Base-by-base conservation (phyloP, 2,329 filamentous ascomycete species). In the Pseudogymnoascus sp. region DNA sequence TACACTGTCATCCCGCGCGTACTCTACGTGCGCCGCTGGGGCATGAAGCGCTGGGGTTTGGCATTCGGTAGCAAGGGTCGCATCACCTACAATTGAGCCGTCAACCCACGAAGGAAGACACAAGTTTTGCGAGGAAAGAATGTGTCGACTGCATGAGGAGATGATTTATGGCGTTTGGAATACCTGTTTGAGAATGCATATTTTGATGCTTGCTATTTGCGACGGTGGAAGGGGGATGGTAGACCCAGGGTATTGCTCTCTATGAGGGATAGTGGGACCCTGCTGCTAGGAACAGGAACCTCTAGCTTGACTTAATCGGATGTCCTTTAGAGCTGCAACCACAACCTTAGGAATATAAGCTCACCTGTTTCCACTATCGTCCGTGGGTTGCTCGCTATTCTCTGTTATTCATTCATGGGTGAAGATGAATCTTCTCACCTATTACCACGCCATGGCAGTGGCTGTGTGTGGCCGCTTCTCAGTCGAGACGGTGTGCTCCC, bases 1-100 rank as follows among this genome's bases (percentile, higher is more conserved):
- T 66, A 66, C 58, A 66, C 64, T 36, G 12, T 66, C 37, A 66
- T 66, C 58, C 64, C 64, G 20, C 30, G 47, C n/a, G 63, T 66
- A 3, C 64, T 66, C 12, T 66, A 66, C 57, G 60, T 66, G 35
- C 64, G 63, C 50, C 64, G 64, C 62, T 66, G 64, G 64, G 64
- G 64, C 9, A 20, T 65, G 53, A 66, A 64, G 60, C 62, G 62
- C 8, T 66, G 63, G 63, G 36, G 64, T 20, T 38, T 66, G 59
- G 57, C 61, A 11, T 65, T 66, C 36, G 64, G 64, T 35, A 63
- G 60, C 47, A 62, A 53, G 25, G 64, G 63, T 14, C 36, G 57
- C 30, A 35, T 62, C 7, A 64, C 63, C 3, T 64, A 64, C 12
- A 22, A 60, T 28, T 53, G 28, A 53, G 47, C n/a, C n/a, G 11